Evolutionary conservation across 805 yeast species (phyloP), one percentile per base, ranked within the genome.

Genomic region (Candida maltosa): DNA sequence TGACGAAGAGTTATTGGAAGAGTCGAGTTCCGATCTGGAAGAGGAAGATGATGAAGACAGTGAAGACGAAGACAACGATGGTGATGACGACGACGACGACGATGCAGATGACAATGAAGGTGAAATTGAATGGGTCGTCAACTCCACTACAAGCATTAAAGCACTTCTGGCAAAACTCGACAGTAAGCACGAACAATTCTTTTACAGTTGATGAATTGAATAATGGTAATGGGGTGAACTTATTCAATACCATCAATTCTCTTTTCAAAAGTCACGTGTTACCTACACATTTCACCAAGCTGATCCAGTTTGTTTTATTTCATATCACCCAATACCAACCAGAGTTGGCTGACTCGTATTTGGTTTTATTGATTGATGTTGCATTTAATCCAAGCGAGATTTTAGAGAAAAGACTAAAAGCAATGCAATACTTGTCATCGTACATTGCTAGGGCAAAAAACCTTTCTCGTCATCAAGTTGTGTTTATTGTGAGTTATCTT

Each of bases 231-330:
- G 87, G 88, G 1, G 74, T 87, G 6, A 60, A 70, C 10, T 62
- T 86, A 11, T 91, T 81, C 63, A 82, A 81, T 46, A 81, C 86
- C 2, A 65, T 93, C 37, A 75, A 84, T 1, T 76, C 89, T 1
- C 65, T 86, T 17, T 91, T 91, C 70, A 80, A 79, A 50, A 73
- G 87, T 1, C 93, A 87, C 47, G 75, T 93, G 26, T 65, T 91
- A 41, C 94, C 97, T 16, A 93, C 98, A 2, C 95, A 89, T 58
- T 83, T 83, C 56, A 91, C 97, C 9, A 79, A 86, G 50, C 81
- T 88, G 26, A 80, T 87, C 16, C 98, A 91, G 59, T 91, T 84
- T 53, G 64, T 89, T 17, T 58, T 89, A 56, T 91, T 91, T 60
- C 80, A 80, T 44, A 70, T 83, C 16, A 78, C 95, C 6, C 97